Evolutionary conservation across 164 flowering plant genomes (phyloP), one percentile per base, ranked within the genome.

Genomic region (Akebia trifoliata): DNA sequence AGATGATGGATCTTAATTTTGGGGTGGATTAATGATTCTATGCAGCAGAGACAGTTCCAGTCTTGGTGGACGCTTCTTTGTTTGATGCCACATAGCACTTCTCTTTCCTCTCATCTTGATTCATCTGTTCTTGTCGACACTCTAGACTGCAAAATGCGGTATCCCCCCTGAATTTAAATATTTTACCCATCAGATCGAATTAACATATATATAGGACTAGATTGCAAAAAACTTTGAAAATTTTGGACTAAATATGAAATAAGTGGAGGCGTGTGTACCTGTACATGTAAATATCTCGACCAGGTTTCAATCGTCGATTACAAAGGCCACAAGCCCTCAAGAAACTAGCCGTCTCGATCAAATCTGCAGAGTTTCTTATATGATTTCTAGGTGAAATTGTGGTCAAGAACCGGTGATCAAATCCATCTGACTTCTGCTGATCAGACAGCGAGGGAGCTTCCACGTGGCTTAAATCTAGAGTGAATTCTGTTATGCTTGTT

Each of bases 261-360:
- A n/a, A n/a, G n/a, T n/a, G n/a, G n/a, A n/a, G n/a, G n/a, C n/a
- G n/a, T n/a, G n/a, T n/a, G n/a, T 66, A 83, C 90, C 78, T 81
- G 42, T 86, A 86, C 90, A 86, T 86, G 66, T 75, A 86, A 40
- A 86, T 83, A 55, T 86, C 94, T 2, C 80, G 82, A 47, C 84
- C 77, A 32, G 87, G 78, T 0, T 66, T 59, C 18, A 86, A 59
- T 11, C 86, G 78, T 55, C 86, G 87, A 34, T 80, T 74, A 68
- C 94, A 86, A 52, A 83, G 86, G 9, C 71, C 62, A 63, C 94
- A 86, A 45, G 80, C 51, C 18, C 78, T 64, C 59, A 83, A 63
- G 66, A 83, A 83, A 46, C 74, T 60, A 50, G 80, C 46, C 4
- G 78, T 64, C 51, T 78, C 81, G 2, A 59, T 4, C 24, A 70